phyloP scores from a whole-genome alignment of 352 stramenopile genomes.

The Discostella stelligera region DNA sequence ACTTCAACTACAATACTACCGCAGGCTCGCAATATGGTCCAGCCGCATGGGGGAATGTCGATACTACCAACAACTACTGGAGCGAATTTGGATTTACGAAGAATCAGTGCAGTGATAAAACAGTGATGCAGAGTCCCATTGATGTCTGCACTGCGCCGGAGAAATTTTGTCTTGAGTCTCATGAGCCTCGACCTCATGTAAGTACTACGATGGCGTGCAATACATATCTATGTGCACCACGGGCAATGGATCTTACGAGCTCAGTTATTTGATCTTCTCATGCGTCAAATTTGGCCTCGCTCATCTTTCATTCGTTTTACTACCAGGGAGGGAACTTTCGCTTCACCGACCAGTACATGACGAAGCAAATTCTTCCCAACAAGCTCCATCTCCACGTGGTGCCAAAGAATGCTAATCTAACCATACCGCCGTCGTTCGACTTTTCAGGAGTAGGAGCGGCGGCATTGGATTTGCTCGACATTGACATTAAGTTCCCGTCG shows the following conservation, averaged over 20 bases:
- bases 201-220: no score
- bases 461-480: slow-evolving; percentile 54
- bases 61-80: slow-evolving; percentile 35
- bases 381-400: slow-evolving; percentile 36
- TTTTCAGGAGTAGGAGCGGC: slow-evolving; percentile 45
- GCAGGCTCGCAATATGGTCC: slow-evolving; percentile 20
- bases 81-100: slow-evolving; percentile 29
- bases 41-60: slow-evolving; percentile 19
- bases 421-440: slow-evolving; percentile 54
- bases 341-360: slow-evolving; percentile 34
- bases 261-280: no score
- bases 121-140: slow-evolving; percentile 66
- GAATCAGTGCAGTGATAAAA: slow-evolving; percentile 29
- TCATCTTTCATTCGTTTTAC: no score
- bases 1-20: slow-evolving; percentile 44
- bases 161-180: slow-evolving; percentile 53
- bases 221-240: no score
- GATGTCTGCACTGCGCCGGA: slow-evolving; percentile 54
- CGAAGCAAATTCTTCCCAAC: slow-evolving; percentile 52
- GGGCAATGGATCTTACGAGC: no score
- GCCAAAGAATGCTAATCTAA: background rate
- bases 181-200: slow-evolving; percentile 66
- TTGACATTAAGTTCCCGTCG: slow-evolving; percentile 78
- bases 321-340: slow-evolving; percentile 61
- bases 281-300: no score